A percentile compares a stretch with the other conserved stretches of the same genome.
Evolutionary conservation across 805 yeast species (phyloP).

Genomic region (Nakazawaea wyomingensis): DNA sequence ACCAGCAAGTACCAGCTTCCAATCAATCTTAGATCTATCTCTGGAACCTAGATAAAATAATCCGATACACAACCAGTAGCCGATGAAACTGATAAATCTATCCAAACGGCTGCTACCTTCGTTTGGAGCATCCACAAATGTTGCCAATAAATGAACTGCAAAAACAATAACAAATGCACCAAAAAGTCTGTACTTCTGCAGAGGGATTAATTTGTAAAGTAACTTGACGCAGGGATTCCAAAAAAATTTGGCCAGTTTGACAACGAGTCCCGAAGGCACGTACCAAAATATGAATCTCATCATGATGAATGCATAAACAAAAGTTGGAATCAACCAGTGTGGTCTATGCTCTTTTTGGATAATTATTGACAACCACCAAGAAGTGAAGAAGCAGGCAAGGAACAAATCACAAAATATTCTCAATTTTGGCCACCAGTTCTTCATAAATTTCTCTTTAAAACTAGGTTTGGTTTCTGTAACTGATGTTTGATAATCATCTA

Average conservation of each 20-base stretch:
- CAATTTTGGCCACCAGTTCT: not conserved
- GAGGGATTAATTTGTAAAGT: conserved; percentile 35
- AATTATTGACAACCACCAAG: conserved; percentile 40
- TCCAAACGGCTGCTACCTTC: conserved; percentile 41
- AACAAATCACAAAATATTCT: not conserved
- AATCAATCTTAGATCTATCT: conserved; percentile 39
- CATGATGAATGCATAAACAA: conserved; percentile 37
- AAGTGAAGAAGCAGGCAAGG: conserved; percentile 2
- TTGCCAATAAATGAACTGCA: conserved; percentile 46
- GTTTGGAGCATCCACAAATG: conserved; percentile 46
- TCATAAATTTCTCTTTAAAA: not conserved
- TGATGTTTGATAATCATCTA: not conserved
- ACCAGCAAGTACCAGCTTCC: conserved; percentile 59
- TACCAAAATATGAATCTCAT: conserved; percentile 39
- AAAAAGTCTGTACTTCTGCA: conserved; percentile 32
- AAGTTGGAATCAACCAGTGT: conserved; percentile 42
- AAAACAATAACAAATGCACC: conserved; percentile 41
- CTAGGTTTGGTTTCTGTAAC: not conserved
- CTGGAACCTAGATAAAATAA: conserved; percentile 41
- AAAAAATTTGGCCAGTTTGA: conserved; percentile 14
- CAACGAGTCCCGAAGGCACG: conserved; percentile 22
- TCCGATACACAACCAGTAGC: conserved; percentile 40
- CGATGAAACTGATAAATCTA: conserved; percentile 54
- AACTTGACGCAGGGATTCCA: conserved; percentile 30
- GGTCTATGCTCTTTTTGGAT: conserved; percentile 35